These are phyloP conservation scores for Spathaspora girioi DNA, from an alignment of 805 yeast genomes.

Conservation along the genomic window DNA sequence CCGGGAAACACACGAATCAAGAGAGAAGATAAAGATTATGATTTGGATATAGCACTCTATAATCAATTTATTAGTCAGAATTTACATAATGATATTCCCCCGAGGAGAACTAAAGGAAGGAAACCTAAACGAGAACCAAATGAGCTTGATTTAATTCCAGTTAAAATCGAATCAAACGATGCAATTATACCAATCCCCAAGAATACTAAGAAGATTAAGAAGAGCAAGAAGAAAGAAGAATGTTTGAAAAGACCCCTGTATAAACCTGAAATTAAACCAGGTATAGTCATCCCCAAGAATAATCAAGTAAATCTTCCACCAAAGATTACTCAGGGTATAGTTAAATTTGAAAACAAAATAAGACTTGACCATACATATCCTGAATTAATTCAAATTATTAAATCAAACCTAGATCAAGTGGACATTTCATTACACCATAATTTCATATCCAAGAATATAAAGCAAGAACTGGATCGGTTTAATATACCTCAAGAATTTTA, in stretches of 20 bases:
- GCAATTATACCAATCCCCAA: not conserved
- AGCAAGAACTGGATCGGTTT: slow-evolving; percentile 17
- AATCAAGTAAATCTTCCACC: not conserved
- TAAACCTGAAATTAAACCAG: not conserved
- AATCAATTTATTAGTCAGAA: slow-evolving; percentile 13
- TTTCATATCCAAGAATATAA: slow-evolving; percentile 23
- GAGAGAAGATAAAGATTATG: not conserved
- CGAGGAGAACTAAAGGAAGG: slow-evolving; percentile 9
- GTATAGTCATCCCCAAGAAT: not conserved
- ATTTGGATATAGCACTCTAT: slow-evolving; percentile 17
- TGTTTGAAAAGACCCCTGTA: not conserved
- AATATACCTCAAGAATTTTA: slow-evolving; percentile 9
- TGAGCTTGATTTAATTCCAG: not conserved
- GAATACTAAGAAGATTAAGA: not conserved
- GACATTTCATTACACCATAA: slow-evolving; percentile 21
- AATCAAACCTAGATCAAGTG: slow-evolving; percentile 12
- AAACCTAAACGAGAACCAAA: not conserved
- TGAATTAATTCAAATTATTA: slow-evolving; percentile 15
- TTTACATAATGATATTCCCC: slow-evolving; percentile 22
- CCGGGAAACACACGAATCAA: not conserved
- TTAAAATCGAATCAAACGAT: not conserved
- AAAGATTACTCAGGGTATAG: slow-evolving; percentile 3
- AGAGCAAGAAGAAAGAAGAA: not conserved
- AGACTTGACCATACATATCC: slow-evolving; percentile 14
- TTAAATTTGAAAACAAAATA: slow-evolving; percentile 16